These are phyloP conservation scores for Akanthomyces lecanii DNA, from an alignment of 2,329 filamentous ascomycete genomes.

Conservation along the genomic window DNA sequence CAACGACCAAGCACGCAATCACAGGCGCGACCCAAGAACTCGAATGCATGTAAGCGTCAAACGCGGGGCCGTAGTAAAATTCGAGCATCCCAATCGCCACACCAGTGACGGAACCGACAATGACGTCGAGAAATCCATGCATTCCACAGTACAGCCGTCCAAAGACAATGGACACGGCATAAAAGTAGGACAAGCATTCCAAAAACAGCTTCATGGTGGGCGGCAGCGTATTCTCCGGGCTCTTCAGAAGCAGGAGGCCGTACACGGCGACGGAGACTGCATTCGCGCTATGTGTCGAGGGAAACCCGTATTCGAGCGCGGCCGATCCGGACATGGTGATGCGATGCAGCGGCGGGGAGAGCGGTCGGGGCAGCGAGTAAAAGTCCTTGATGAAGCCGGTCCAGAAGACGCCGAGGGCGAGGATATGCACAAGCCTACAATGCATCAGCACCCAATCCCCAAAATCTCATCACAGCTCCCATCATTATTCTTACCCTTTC, in stretches of 20 bases:
- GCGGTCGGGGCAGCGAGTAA: slow-evolving; percentile 82
- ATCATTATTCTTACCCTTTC: slow-evolving; percentile 63
- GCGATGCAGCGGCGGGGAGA: slow-evolving; percentile 85
- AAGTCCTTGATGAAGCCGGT: slow-evolving; percentile 94
- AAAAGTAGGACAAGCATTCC: slow-evolving; percentile 72
- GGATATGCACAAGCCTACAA: slow-evolving; percentile 64
- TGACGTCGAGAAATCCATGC: slow-evolving; percentile 93
- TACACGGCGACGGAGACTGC: slow-evolving; percentile 92
- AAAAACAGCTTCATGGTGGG: slow-evolving; percentile 57
- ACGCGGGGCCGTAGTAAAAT: slow-evolving; percentile 54
- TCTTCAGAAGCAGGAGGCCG: slow-evolving; percentile 65
- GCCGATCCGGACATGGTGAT: slow-evolving; percentile 98
- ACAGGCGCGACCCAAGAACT: slow-evolving; percentile 62
- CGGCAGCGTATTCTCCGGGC: slow-evolving; percentile 58
- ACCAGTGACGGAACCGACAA: slow-evolving; percentile 75
- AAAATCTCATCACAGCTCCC: neutral
- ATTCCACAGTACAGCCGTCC: slow-evolving; percentile 96
- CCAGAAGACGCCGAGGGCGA: slow-evolving; percentile 76
- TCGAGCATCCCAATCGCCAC: slow-evolving; percentile 58
- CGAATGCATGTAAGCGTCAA: slow-evolving; percentile 68
- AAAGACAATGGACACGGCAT: slow-evolving; percentile 82
- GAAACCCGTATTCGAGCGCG: slow-evolving; percentile 94
- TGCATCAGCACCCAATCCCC: neutral
- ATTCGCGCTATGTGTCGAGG: slow-evolving; percentile 95
- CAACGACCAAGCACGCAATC: slow-evolving; percentile 60